Evolutionary conservation across 1,284 basidiomycete species (phyloP), one percentile per base, ranked within the genome.

Genomic region (Fomitopsis palustris): DNA sequence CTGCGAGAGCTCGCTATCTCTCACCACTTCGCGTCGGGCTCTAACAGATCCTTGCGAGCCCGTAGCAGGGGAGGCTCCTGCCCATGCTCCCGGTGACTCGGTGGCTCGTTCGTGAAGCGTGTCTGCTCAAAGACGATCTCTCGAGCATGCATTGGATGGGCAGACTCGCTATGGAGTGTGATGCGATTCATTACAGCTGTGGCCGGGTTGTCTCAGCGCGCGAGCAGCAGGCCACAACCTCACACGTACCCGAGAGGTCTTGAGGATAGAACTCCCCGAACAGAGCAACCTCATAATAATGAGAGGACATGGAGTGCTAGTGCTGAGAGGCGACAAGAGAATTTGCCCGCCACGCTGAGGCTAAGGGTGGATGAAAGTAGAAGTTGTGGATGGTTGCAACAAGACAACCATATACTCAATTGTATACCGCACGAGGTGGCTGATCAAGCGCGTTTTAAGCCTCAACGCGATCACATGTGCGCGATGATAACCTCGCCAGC

Each of bases 241-340:
- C n/a, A n/a, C n/a, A 37, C 59, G 42, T 33, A 68, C 71, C 70
- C 62, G 66, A 60, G 1, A 77, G 69, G 45, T 77, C 75, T 39
- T 72, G 69, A n/a, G 75, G 57, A 61, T 73, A 76, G 76, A 92
- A 91, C 67, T 90, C 88, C 61, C 87, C 89, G 57, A 87, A 90
- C 57, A 92, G 82, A 0, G 88, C 86, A 57, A 92, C 86, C 75
- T 92, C 90, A 67, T 91, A 92, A 54, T 78, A 78, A 67, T 87
- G 83, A 5, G 75, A 68, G 7, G 71, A 68, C 67, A 67, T 68
- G n/a, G 9, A 37, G 2, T 37, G 2, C n/a, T n/a, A n/a, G n/a
- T n/a, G n/a, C n/a, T n/a, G n/a, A n/a, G n/a, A n/a, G n/a, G n/a
- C n/a, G n/a, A n/a, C n/a, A n/a, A n/a, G n/a, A n/a, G n/a, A n/a